Conservation (phyloP, 306 rosid genomes). For the Cucumis melo region DNA sequence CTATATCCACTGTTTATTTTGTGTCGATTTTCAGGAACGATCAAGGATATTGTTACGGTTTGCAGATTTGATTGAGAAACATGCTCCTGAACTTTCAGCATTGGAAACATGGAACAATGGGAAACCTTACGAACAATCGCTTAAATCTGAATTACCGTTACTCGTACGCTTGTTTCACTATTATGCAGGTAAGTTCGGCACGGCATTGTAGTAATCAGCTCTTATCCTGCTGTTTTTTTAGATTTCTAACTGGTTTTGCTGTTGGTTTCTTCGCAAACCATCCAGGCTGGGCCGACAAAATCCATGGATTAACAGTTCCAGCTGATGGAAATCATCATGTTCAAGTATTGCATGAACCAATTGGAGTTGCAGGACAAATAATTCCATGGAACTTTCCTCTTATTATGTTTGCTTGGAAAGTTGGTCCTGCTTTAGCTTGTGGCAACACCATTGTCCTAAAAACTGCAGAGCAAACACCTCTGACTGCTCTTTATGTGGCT, state of each 20-base stretch:
- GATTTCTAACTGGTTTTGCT: background rate
- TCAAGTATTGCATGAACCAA: constrained; percentile 80
- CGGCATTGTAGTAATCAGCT: background rate
- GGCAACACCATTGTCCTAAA: constrained; percentile 77
- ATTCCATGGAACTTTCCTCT: constrained; percentile 98
- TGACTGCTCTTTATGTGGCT: constrained; percentile 64
- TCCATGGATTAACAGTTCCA: constrained; percentile 85
- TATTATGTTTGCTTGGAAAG: constrained; percentile 89
- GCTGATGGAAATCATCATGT: constrained; percentile 81
- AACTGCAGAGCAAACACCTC: constrained; percentile 85
- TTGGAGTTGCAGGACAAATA: constrained; percentile 93
- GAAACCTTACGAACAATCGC: constrained; percentile 61
- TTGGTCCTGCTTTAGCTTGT: constrained; percentile 93
- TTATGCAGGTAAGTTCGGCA: constrained; percentile 52
- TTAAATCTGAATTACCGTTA: constrained; percentile 39
- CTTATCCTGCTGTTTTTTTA: background rate
- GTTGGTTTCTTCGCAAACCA: background rate
- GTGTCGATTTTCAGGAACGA: constrained; percentile 44
- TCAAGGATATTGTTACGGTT: constrained; percentile 59
- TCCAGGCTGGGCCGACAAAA: constrained; percentile 95
- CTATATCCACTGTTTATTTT: background rate
- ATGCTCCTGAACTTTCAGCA: constrained; percentile 62
- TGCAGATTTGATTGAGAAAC: constrained; percentile 81
- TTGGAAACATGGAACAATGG: constrained; percentile 88
- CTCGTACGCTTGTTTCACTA: constrained; percentile 64